phyloP scores from a whole-genome alignment of 2,329 filamentous ascomycete genomes.

The Dactylellina leptospora region DNA sequence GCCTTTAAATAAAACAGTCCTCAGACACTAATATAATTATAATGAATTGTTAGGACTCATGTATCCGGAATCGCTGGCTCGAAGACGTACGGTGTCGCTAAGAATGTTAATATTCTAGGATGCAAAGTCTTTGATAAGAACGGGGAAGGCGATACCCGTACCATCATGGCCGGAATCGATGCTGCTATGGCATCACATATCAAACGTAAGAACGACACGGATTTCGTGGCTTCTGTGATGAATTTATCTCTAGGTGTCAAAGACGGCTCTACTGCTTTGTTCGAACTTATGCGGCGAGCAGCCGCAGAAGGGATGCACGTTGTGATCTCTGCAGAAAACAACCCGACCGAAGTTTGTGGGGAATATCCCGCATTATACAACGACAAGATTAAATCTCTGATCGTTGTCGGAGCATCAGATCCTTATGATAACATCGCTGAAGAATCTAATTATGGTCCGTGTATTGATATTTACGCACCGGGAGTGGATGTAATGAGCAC shows the following conservation, averaged over 20 bases:
- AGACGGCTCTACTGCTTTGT: conserved; percentile 63
- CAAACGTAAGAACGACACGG: conserved; percentile 60
- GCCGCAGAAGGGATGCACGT: conserved; percentile 61
- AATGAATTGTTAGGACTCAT: conserved; percentile 47
- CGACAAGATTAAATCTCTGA: conserved; percentile 59
- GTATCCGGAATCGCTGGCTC: conserved; percentile 54
- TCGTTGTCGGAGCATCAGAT: conserved; percentile 61
- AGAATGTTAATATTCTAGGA: conserved; percentile 62
- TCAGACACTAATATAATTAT: background rate
- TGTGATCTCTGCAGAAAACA: conserved; percentile 62
- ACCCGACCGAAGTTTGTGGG: conserved; percentile 54
- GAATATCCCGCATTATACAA: conserved; percentile 60
- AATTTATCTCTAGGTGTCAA: conserved; percentile 68
- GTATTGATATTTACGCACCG: conserved; percentile 69
- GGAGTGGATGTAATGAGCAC: conserved; percentile 66
- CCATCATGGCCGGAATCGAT: conserved; percentile 61
- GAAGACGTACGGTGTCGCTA: conserved; percentile 62
- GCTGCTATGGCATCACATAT: conserved; percentile 63
- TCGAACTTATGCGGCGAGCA: conserved; percentile 64
- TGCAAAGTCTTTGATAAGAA: conserved; percentile 63
- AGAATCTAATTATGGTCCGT: conserved; percentile 63
- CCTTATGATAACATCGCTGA: conserved; percentile 58
- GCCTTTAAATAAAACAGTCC: conserved; percentile 63
- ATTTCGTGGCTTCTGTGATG: conserved; percentile 61
- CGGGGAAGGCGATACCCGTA: conserved; percentile 62